Base-by-base conservation (phyloP, 768 basidiomycete genomes). In the Amanita subjunquillea region DNA sequence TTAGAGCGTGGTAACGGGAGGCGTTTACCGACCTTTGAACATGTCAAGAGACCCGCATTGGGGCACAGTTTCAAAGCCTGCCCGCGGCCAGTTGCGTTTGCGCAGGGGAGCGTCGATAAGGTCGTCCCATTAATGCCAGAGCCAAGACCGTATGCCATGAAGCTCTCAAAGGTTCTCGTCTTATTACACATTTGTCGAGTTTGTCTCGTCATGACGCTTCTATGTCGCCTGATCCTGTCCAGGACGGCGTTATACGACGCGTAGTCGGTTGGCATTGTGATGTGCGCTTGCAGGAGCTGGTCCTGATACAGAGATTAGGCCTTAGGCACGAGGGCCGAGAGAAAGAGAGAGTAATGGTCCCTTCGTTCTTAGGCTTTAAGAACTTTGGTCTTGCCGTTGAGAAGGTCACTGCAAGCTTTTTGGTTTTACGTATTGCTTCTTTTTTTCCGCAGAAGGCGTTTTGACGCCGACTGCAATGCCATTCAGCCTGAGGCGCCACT, bases 101-200 rank as follows among this genome's bases (percentile, higher is more conserved):
- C 55, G 52, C 67, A 66, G 7, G 55, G 57, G 17, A 60, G 37
- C 29, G 59, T 53, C 8, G 56, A 54, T 37, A 65, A 36, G 20
- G 59, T 50, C n/a, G 43, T 25, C 17, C 63, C 59, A 39, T 59
- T 50, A 29, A 50, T 41, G 36, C 56, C 56, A 36, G 67, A 65
- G 4, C 68, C 67, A 15, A 69, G 45, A 17, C 66, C 62, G 55
- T 64, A 66, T 3, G 65, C 61, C 58, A 64, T 58, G 45, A 58
- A 63, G 3, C 55, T 55, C 48, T 65, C 64, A 23, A 68, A 50
- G 3, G 62, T 58, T 23, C 57, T 49, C 6, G 46, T 49, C 34
- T 56, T 58, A 10, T 30, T 54, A 30, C 48, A 39, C 38, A 15
- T 48, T 15, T 48, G 53, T 23, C 47, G 38, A 25, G 22, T n/a